These are phyloP conservation scores for Kluyveromyces dobzhanskii DNA, from an alignment of 805 yeast species.

Conservation along the genomic window DNA sequence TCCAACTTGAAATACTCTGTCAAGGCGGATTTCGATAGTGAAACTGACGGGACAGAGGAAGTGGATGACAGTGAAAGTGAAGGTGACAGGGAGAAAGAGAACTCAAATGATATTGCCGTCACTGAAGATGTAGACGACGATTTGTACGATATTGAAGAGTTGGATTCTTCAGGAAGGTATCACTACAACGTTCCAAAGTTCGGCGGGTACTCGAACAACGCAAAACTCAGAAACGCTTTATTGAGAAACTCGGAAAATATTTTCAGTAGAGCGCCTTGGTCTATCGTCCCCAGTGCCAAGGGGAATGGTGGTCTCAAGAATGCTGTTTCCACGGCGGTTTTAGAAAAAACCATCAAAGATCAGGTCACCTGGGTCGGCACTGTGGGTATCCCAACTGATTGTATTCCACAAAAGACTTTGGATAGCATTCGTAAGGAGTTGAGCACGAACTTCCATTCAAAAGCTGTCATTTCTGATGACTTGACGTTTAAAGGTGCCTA, in stretches of 20 bases:
- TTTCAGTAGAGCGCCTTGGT: conserved; percentile 57
- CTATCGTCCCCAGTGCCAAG: conserved; percentile 53
- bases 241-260: conserved; percentile 32
- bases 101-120: no score
- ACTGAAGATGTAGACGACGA: conserved; percentile 12
- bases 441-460: conserved; percentile 42
- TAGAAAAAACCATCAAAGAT: conserved; percentile 30
- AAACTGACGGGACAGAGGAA: not conserved
- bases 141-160: conserved; percentile 22
- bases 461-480: conserved; percentile 69
- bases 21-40: not conserved
- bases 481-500: conserved; percentile 84
- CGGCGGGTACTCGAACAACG: conserved; percentile 68
- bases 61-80: not conserved
- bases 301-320: conserved; percentile 88
- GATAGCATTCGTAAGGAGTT: conserved; percentile 43
- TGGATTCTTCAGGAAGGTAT: conserved; percentile 5
- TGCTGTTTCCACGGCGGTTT: conserved; percentile 60
- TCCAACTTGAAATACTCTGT: conserved; percentile 13
- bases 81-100: not conserved
- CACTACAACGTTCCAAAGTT: conserved; percentile 36
- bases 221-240: conserved; percentile 34
- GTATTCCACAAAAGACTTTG: conserved; percentile 50
- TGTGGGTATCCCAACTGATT: conserved; percentile 84
- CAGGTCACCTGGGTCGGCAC: conserved; percentile 78